Evolutionary conservation across 2,329 filamentous ascomycete species (phyloP).

Genomic region (Plenodomus biglobosus): DNA sequence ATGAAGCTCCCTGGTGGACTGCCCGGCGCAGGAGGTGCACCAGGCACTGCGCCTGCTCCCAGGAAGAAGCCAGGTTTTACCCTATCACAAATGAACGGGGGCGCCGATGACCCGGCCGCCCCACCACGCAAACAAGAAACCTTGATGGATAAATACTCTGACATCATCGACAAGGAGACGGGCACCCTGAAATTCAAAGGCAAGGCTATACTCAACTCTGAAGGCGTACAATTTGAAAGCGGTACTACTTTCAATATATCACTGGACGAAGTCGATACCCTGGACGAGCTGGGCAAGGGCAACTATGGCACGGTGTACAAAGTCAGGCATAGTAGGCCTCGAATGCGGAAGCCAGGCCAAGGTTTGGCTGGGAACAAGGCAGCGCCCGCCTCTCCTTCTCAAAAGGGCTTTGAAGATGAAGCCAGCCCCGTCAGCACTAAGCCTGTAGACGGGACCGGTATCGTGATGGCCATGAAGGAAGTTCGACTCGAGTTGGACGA

Average conservation of each 20-base stretch:
- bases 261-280: conserved; percentile 87
- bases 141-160: conserved; percentile 67
- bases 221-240: conserved; percentile 88
- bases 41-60: conserved; percentile 33
- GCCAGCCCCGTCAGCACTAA: conserved; percentile 41
- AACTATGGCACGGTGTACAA: conserved; percentile 99
- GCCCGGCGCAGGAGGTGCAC: conserved; percentile 47
- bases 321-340: conserved; percentile 78
- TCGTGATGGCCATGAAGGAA: conserved; percentile 99
- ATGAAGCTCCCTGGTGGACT: conserved; percentile 62
- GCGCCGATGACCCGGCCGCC: conserved; percentile 20
- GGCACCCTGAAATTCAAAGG: conserved; percentile 91
- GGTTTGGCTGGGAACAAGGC: conserved; percentile 62
- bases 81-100: conserved; percentile 49
- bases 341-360: conserved; percentile 61
- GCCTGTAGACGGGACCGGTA: conserved; percentile 62
- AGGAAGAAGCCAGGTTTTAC: conserved; percentile 49
- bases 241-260: conserved; percentile 92
- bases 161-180: conserved; percentile 88
- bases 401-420: conserved; percentile 37
- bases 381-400: conserved; percentile 39
- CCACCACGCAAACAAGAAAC: conserved; percentile 42
- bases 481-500: conserved; percentile 94
- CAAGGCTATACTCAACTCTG: conserved; percentile 84
- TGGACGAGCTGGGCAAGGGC: conserved; percentile 93